Base-by-base conservation (phyloP, 352 stramenopile genomes). In the Phytopythium oedochilum region DNA sequence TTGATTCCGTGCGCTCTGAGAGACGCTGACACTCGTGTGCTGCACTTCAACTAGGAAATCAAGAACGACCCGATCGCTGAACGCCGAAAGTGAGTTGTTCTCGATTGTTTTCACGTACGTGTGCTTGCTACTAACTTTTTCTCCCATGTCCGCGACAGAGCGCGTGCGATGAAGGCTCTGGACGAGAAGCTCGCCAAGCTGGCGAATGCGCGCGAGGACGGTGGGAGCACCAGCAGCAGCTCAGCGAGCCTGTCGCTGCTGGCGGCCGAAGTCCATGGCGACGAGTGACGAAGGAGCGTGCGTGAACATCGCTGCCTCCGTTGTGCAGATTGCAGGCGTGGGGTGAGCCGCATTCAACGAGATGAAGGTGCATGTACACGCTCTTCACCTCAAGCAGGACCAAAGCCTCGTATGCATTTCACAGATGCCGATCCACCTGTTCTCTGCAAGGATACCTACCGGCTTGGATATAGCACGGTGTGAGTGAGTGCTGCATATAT, bases 151-250 rank as follows among this genome's bases (percentile, higher is more conserved):
- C 18, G 10, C 14, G 36, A 3, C 49, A 95, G 85, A 68, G 85
- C 83, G 35, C 71, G 85, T 61, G 85, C 85, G 12, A 93, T 95
- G 83, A 92, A 90, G 48, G 85, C 85, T 25, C 66, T 95, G n/a
- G 85, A 95, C 46, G 85, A 92, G 55, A 95, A 95, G 36, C 63
- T 95, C 26, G 85, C 85, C 32, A 95, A 95, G 53, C 64, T 95
- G 26, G 85, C 85, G 11, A 61, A 78, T 22, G 68, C 66, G 17
- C 59, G 59, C 2, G 57, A 73, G 32, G 66, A 68, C 39, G 58
- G 20, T 25, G 53, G 28, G 2, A 40, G 54, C 43, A 53, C 36
- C 12, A 47, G 28, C 32, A 53, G 42, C 42, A 48, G 54, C n/a
- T 47, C 36, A 14, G 44, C 48, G 22, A 57, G 65, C 18, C 53